These are phyloP conservation scores for Metschnikowia vanudenii DNA, from an alignment of 805 yeast genomes.

Conservation along the genomic window DNA sequence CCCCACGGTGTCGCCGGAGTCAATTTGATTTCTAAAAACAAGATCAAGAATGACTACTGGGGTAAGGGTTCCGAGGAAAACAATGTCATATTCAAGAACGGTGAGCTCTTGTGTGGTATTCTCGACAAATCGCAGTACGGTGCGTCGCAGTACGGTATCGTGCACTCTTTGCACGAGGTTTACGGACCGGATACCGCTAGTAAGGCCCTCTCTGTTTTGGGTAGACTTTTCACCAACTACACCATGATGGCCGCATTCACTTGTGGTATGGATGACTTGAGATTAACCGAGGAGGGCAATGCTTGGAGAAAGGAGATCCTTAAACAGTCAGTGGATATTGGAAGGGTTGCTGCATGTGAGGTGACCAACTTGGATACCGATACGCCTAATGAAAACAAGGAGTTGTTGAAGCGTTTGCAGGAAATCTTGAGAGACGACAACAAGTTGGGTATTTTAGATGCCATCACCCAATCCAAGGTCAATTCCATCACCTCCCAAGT, in stretches of 20 bases:
- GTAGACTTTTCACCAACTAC: constrained; percentile 91
- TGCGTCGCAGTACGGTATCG: constrained; percentile 94
- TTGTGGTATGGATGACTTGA: constrained; percentile 99
- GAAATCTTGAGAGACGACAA: constrained; percentile 92
- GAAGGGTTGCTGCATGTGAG: constrained; percentile 90
- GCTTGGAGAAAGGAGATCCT: constrained; percentile 82
- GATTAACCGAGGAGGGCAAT: constrained; percentile 90
- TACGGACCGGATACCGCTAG: constrained; percentile 93
- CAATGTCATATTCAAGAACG: constrained; percentile 79
- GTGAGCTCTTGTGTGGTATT: constrained; percentile 88
- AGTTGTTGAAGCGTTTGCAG: constrained; percentile 83
- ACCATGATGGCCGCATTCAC: constrained; percentile 91
- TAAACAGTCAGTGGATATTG: constrained; percentile 73
- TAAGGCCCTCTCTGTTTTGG: constrained; percentile 84
- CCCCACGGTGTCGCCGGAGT: constrained; percentile 90
- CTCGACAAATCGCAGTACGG: constrained; percentile 98
- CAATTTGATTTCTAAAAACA: constrained; percentile 78
- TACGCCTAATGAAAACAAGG: constrained; percentile 53
- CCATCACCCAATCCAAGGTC: constrained; percentile 90
- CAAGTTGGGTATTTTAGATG: constrained; percentile 91
- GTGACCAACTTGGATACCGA: constrained; percentile 76
- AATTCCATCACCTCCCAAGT: constrained; percentile 92
- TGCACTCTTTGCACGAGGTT: constrained; percentile 93
- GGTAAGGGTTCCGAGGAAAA: constrained; percentile 81
- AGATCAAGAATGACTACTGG: constrained; percentile 95